Percentiles rank a stretch among this genome's conserved stretches.
Conservation (phyloP, 2,329 filamentous ascomycete species). For the Fusarium sp. region DNA sequence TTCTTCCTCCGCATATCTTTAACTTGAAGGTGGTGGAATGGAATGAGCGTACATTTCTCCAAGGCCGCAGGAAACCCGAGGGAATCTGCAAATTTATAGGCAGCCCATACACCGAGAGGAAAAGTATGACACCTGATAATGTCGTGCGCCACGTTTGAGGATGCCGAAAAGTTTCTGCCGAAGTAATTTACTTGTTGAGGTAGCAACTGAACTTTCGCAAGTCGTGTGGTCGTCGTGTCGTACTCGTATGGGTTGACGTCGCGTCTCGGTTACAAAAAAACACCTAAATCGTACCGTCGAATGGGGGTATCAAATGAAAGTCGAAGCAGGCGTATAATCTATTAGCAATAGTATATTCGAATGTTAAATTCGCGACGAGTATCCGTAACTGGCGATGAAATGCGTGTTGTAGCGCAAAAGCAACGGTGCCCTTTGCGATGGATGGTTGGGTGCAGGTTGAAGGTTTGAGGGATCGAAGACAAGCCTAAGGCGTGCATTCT, state of each 20-base stretch:
- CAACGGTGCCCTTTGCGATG: conserved; percentile 20
- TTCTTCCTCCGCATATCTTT: not conserved
- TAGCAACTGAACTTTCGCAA: conserved; percentile 16
- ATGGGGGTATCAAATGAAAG: conserved; percentile 11
- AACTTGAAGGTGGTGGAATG: not conserved
- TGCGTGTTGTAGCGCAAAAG: conserved; percentile 25
- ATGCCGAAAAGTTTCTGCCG: not conserved
- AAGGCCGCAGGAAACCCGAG: conserved; percentile 30
- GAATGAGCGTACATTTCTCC: conserved; percentile 38
- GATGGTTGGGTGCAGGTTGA: conserved; percentile 31
- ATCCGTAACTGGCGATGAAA: not conserved
- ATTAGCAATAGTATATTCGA: conserved; percentile 8
- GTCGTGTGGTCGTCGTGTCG: conserved; percentile 11
- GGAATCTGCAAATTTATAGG: conserved; percentile 17
- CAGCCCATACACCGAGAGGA: conserved; percentile 38
- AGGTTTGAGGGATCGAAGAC: conserved; percentile 35
- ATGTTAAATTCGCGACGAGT: not conserved
- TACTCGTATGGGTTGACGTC: conserved; percentile 4
- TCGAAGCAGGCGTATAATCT: conserved; percentile 3
- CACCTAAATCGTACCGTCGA: not conserved
- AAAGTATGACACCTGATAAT: not conserved
- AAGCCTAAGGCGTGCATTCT: conserved; percentile 22
- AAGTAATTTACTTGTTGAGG: not conserved
- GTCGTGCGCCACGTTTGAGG: not conserved
- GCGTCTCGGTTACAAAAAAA: conserved; percentile 24